Evolutionary conservation across 352 stramenopile genomes (phyloP), one percentile per base, ranked within the genome.

Genomic region (Pythium monospermum): DNA sequence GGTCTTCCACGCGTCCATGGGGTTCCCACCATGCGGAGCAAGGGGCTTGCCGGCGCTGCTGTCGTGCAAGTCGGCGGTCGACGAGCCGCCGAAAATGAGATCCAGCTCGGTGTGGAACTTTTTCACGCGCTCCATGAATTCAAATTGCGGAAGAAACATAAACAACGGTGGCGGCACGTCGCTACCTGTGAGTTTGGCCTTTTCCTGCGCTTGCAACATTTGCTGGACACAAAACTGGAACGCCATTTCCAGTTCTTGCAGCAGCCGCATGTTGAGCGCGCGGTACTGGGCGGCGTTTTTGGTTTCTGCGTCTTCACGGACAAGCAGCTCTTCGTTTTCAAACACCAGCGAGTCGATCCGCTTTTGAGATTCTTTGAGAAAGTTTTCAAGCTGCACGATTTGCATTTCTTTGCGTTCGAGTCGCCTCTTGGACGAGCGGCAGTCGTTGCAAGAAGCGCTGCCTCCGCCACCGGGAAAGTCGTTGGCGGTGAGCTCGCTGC

Each of bases 321-420:
- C 54, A 7, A 71, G 27, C 2, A 91, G 61, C 58, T 91, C 79
- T 21, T 91, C 79, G 47, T 76, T 86, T 49, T 87, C 76, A 2
- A 76, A 57, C 6, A 64, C 39, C 18, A 88, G 60, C 42, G 75
- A 67, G 59, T 91, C 76, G 43, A 87, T 83, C 19, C 76, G 71
- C 39, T 85, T 85, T 66, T 87, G 79, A 1, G 76, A 87, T 45
- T 91, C 79, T 42, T 91, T 91, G 13, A 87, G 53, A 41, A 87
- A 86, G 10, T 69, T 69, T 63, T 91, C 79, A 44, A 91, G 71
- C 61, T 91, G 76, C 42, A 81, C n/a, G 38, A 88, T 73, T 61
- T 87, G 76, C 35, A 80, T 71, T 26, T 91, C 77, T 49, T 87
- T 85, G 25, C 79, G 67, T 16, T 91, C 79, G 7, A 91, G 55